phyloP scores from a whole-genome alignment of 768 basidiomycete genomes.

The Pisolithus orientalis region DNA sequence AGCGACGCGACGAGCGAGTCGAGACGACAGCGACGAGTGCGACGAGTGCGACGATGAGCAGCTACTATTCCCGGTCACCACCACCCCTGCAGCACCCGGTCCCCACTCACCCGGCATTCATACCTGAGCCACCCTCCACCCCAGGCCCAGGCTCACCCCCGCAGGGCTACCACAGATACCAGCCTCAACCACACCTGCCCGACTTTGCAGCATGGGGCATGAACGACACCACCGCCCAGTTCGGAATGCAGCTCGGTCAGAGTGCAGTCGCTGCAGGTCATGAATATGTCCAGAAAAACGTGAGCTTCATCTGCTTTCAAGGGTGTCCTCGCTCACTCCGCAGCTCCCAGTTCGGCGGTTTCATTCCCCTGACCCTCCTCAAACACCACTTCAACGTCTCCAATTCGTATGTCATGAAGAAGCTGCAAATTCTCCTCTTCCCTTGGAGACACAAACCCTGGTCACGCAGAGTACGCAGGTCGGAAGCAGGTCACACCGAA shows the following conservation, averaged over 20 bases:
- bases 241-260: constrained; percentile 93
- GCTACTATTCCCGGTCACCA: constrained; percentile 49
- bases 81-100: constrained; percentile 85
- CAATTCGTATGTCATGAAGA: constrained; percentile 90
- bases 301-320: constrained; percentile 31
- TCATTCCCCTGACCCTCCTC: constrained; percentile 68
- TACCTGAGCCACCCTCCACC: constrained; percentile 77
- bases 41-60: constrained; percentile 14
- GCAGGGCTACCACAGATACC: constrained; percentile 36
- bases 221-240: constrained; percentile 89
- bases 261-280: constrained; percentile 91
- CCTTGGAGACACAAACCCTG: constrained; percentile 93
- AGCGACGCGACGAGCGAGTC: background rate
- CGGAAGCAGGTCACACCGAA: constrained; percentile 60
- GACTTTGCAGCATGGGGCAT: constrained; percentile 74
- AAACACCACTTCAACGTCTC: constrained; percentile 96
- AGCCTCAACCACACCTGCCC: constrained; percentile 30
- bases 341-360: constrained; percentile 59
- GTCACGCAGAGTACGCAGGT: constrained; percentile 61
- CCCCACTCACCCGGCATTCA: constrained; percentile 81
- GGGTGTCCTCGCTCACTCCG: constrained; percentile 1
- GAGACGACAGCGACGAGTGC: background rate
- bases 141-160: constrained; percentile 46
- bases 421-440: constrained; percentile 83
- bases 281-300: constrained; percentile 93